Evolutionary conservation across 768 basidiomycete species (phyloP), one percentile per base, ranked within the genome.

Genomic region (Russula earlei): DNA sequence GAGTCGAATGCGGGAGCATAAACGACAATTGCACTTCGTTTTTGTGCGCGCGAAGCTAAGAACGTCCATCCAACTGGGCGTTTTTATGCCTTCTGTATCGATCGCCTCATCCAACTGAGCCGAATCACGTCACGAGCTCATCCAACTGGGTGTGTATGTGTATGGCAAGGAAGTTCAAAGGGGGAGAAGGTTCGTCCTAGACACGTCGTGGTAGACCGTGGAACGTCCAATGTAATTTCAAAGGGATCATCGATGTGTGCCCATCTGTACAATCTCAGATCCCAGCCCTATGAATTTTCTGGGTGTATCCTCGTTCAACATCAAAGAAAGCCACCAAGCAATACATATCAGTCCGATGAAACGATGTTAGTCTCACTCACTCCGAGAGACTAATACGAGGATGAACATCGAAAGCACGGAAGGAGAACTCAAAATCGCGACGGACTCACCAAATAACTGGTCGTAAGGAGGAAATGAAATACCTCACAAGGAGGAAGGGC

Each of bases 401-500:
- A n/a, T n/a, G n/a, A n/a, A n/a, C n/a, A n/a, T n/a, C n/a, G n/a
- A n/a, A n/a, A n/a, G n/a, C n/a, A n/a, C n/a, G n/a, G n/a, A n/a
- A n/a, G n/a, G n/a, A 31, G 29, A 31, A 31, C 10, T 31, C 29
- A 31, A 31, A 31, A 7, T 31, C 7, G 29, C n/a, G n/a, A n/a
- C n/a, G n/a, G n/a, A n/a, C n/a, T n/a, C n/a, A n/a, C n/a, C n/a
- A n/a, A n/a, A n/a, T n/a, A n/a, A n/a, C n/a, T n/a, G n/a, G n/a
- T n/a, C n/a, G 34, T 9, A 15, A 14, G 15, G 11, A 36, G 34
- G 4, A 47, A 55, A 34, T 10, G 33, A 49, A 27, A 38, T 36
- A 36, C 65, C 64, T 49, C 61, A 43, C 54, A 63, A 66, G 64
- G 67, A 66, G 67, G 63, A 24, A 64, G 49, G 59, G 61, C 55